Conservation (phyloP, 164 flowering plant species). For the Sedum album region DNA sequence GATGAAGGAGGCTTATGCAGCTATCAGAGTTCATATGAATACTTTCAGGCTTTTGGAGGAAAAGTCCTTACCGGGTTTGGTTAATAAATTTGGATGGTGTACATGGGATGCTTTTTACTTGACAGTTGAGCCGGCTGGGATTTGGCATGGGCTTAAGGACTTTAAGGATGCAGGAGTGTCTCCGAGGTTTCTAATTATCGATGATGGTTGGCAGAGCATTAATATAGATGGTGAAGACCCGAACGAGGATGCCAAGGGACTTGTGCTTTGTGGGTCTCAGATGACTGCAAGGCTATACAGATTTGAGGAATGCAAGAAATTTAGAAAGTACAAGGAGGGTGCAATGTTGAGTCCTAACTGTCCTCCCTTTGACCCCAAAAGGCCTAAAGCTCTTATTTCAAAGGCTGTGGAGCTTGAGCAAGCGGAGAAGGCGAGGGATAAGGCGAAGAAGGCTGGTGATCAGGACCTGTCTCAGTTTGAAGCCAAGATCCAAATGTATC, state of each 20-base stretch:
- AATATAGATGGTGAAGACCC: slow-evolving; percentile 46
- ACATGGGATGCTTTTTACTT: slow-evolving; percentile 89
- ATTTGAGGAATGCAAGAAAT: slow-evolving; percentile 60
- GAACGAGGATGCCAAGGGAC: slow-evolving; percentile 47
- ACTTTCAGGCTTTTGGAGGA: slow-evolving; percentile 73
- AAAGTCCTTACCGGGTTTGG: slow-evolving; percentile 44
- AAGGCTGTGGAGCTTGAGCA: no score
- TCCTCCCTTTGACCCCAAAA: slow-evolving; percentile 37
- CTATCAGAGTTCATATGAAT: slow-evolving; percentile 57
- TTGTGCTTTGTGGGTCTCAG: slow-evolving; percentile 70
- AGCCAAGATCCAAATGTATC: no score
- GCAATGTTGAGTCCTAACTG: slow-evolving; percentile 32
- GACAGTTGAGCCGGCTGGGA: slow-evolving; percentile 60
- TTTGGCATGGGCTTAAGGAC: slow-evolving; percentile 67
- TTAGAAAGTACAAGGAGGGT: slow-evolving; percentile 47
- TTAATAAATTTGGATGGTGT: slow-evolving; percentile 82
- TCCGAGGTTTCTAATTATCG: slow-evolving; percentile 70
- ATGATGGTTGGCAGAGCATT: slow-evolving; percentile 89
- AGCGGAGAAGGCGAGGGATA: no score
- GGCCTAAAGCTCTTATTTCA: no score
- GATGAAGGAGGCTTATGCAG: slow-evolving; percentile 68
- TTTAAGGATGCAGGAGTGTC: slow-evolving; percentile 47
- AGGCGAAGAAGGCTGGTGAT: no score
- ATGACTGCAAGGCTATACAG: slow-evolving; percentile 72
- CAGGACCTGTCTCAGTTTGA: no score